A percentile compares a stretch with the other conserved stretches of the same genome.
Evolutionary conservation across 139 green algal genomes (phyloP).

Genomic region (Picochlorum costavermella): DNA sequence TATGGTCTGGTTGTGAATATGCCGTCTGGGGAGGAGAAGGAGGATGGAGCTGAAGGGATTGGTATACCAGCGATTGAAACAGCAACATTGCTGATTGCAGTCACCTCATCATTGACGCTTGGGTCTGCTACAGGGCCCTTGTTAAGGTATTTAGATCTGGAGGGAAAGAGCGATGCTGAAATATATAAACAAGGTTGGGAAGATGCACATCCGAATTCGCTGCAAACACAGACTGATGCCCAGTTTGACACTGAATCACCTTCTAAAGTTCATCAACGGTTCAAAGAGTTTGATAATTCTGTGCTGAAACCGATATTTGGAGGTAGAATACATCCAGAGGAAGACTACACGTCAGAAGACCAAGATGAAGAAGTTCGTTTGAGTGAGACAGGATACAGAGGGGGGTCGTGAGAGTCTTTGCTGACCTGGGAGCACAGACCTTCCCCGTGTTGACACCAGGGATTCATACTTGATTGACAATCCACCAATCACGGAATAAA

Average conservation of each 20-base stretch:
- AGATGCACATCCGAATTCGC: constrained; percentile 6
- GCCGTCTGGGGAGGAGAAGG: constrained; percentile 28
- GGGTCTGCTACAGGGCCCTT: constrained; percentile 34
- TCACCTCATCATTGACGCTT: constrained; percentile 48
- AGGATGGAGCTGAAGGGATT: constrained; percentile 19
- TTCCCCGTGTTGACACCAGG: no score
- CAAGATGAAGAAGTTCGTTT: background rate
- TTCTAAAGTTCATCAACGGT: constrained; percentile 21
- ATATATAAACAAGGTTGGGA: constrained; percentile 24
- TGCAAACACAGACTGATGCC: background rate
- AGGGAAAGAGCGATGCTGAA: constrained; percentile 27
- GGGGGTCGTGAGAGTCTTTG: no score
- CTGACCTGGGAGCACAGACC: no score
- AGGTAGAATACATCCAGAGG: constrained; percentile 8
- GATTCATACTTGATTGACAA: no score
- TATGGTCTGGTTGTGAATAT: constrained; percentile 59
- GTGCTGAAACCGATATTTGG: constrained; percentile 48
- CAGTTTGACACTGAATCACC: constrained; percentile 4
- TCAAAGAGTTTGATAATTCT: constrained; percentile 32
- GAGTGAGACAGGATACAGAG: no score
- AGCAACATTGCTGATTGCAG: constrained; percentile 57
- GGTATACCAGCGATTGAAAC: constrained; percentile 60
- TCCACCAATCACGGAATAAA: no score
- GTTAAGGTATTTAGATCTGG: constrained; percentile 31
- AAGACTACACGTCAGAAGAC: background rate